These are phyloP conservation scores for Chlorella sp. DNA, from an alignment of 139 green algal genomes.

Conservation along the genomic window DNA sequence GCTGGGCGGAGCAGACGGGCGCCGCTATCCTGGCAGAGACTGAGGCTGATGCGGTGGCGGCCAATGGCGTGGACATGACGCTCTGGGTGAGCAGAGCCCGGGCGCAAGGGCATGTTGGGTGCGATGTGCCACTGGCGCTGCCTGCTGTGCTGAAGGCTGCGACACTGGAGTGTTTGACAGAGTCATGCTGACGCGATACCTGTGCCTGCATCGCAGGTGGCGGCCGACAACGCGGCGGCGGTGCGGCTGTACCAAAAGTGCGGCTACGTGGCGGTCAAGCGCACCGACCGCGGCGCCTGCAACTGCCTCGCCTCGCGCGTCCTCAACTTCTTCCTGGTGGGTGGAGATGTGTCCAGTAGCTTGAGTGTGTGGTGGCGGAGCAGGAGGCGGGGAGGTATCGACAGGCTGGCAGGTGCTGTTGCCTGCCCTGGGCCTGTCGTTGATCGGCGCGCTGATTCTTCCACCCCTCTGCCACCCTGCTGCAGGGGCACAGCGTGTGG, in stretches of 20 bases:
- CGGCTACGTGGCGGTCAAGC: conserved; percentile 22
- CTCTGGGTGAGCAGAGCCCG: conserved; percentile 33
- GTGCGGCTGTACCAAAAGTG: conserved; percentile 27
- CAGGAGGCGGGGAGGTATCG: too few species aligned
- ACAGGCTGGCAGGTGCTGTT: not conserved
- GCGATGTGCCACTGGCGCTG: too few species aligned
- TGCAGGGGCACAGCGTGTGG: conserved; percentile 10
- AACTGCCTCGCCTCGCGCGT: conserved; percentile 27
- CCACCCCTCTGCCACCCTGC: not conserved
- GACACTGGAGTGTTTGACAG: not conserved
- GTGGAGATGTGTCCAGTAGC: too few species aligned
- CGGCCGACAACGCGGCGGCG: conserved; percentile 40
- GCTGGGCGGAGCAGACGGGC: conserved; percentile 39
- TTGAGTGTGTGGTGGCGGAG: too few species aligned
- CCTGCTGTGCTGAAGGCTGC: too few species aligned
- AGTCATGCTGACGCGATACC: not conserved
- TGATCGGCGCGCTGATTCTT: not conserved
- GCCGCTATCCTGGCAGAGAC: conserved; percentile 5
- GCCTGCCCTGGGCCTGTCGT: not conserved
- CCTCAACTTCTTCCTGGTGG: conserved; percentile 26
- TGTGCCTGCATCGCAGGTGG: conserved; percentile 7
- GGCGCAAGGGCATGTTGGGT: not conserved
- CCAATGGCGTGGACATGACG: conserved; percentile 30
- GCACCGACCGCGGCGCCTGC: conserved; percentile 29
- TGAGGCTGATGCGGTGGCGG: not conserved